Evolutionary conservation across 768 basidiomycete species (phyloP), one percentile per base, ranked within the genome.

Genomic region (Agrocybe chaxingu): DNA sequence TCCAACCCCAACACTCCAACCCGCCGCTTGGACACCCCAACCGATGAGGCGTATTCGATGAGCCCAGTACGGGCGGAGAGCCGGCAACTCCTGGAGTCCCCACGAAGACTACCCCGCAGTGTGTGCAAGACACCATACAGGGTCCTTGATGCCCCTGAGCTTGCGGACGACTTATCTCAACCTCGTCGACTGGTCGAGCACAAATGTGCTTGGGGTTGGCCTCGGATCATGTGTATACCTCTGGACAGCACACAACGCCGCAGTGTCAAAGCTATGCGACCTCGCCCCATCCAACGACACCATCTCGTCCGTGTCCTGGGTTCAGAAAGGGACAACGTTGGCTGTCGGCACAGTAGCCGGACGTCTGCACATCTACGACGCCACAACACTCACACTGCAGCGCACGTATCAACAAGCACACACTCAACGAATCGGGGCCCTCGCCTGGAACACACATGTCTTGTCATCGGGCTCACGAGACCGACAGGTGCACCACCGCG

Each of bases 141-240:
- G 51, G 96, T 98, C 1, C 80, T 98, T 32, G 96, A 99, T 64
- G 96, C 96, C 7, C 97, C 96, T 0, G 95, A 98, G 48, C 82
- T 99, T 9, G 92, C 93, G 29, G 96, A 98, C 64, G 96, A 99
- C 66, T 99, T 98, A 99, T 62, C 86, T 99, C 55, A 98, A 98
- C 62, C 78, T 98, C 8, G 94, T 98, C 18, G 95, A 98, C 55
- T 98, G 97, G 97, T 92, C 89, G 2, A 88, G 85, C 47, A 95
- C 91, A 4, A 98, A 98, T 62, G 85, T 98, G 0, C 82, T 98
- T 0, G 95, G 90, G 3, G 97, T 98, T 7, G 96, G 95, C 2
- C 77, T 99, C 6, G 91, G 87, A 2, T 75, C 85, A 0, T 94
- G 92, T 54, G 96, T 99, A 9, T 99, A 99, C 64, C 83, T 98